Conservation (phyloP, 768 basidiomycete genomes). For the Sutorius australiensis region DNA sequence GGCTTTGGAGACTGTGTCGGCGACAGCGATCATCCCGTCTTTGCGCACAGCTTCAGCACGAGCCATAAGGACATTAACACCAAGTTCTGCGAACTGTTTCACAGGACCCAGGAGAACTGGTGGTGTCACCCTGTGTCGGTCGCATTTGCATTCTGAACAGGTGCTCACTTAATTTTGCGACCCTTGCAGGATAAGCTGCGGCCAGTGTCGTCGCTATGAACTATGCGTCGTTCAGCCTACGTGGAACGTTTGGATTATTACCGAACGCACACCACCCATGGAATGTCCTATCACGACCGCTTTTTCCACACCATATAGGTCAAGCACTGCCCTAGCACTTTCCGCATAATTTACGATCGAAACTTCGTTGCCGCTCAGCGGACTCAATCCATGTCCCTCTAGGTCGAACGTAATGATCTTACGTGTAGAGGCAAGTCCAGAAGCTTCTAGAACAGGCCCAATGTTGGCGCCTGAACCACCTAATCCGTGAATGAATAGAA, state of each 20-base stretch:
- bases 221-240: not conserved
- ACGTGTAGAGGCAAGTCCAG: constrained; percentile 8
- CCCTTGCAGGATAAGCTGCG: constrained; percentile 1
- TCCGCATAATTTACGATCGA: constrained; percentile 12
- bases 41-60: constrained; percentile 1
- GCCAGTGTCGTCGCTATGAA: not conserved
- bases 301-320: constrained; percentile 5
- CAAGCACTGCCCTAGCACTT: constrained; percentile 9
- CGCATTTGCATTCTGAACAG: no score
- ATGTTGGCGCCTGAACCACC: constrained; percentile 4
- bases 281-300: constrained; percentile 6
- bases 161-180: constrained; percentile 2
- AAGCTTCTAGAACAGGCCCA: constrained; percentile 9
- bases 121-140: not conserved
- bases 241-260: not conserved
- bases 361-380: constrained; percentile 13
- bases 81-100: not conserved
- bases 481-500: constrained; percentile 6
- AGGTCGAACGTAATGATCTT: constrained; percentile 13
- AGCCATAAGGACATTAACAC: not conserved
- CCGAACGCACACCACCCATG: constrained; percentile 4
- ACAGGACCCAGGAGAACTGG: not conserved
- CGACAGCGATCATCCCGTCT: constrained; percentile 8
- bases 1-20: not conserved
- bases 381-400: constrained; percentile 7